Conservation (phyloP, 2,329 filamentous ascomycete genomes). For the Aspergillus eucalypticola region DNA sequence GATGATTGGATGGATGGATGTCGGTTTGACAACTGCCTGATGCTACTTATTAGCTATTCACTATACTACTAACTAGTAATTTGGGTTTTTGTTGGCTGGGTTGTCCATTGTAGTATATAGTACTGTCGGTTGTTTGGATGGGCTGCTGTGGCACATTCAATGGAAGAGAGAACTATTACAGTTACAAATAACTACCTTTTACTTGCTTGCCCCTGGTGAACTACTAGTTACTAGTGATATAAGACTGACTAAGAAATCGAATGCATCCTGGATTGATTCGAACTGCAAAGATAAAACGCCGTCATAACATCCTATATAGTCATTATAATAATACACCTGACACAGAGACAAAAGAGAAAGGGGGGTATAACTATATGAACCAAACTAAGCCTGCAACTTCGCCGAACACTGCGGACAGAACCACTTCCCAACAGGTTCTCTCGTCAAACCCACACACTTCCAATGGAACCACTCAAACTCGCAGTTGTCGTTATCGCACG, state of each 20-base stretch:
- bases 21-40: not conserved
- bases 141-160: not conserved
- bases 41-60: too few relatives aligned
- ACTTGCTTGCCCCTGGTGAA: too few relatives aligned
- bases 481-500: conserved; percentile 66
- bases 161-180: not conserved
- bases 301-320: not conserved
- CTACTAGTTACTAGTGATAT: not conserved
- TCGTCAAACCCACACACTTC: conserved; percentile 62
- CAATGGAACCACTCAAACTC: conserved; percentile 69
- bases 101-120: not conserved
- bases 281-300: not conserved
- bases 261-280: not conserved
- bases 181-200: not conserved
- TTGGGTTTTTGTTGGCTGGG: not conserved
- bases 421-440: conserved; percentile 60
- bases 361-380: not conserved
- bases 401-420: conserved; percentile 56
- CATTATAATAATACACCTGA: conserved; percentile 1
- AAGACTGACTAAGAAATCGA: not conserved
- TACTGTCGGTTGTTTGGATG: not conserved
- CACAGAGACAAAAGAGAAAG: too few relatives aligned
- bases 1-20: not conserved
- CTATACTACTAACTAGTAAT: not conserved
- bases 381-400: conserved; percentile 38